Base-by-base conservation (phyloP, 805 yeast genomes). In the Nakazawaea laoshanensis region DNA sequence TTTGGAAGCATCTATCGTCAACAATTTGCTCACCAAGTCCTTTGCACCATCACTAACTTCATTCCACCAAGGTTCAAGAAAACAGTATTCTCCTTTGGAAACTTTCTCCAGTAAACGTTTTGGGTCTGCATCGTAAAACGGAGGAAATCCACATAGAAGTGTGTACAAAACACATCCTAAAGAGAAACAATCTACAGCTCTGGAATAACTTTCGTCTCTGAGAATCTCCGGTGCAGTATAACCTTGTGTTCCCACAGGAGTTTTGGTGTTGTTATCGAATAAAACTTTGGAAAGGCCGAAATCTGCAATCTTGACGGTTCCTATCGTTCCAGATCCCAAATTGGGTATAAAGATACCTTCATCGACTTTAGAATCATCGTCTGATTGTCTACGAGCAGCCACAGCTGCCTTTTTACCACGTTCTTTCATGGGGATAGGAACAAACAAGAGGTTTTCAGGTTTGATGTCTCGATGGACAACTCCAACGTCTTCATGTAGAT, bases 61-160 rank as follows among this genome's bases (percentile, higher is more conserved):
- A 54, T 82, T 92, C 85, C 92, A 83, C 94, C 94, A 83, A 2
- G 94, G 94, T 38, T 70, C 59, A 33, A 83, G 59, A 50, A 81
- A 83, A n/a, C 73, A 70, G 53, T 69, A 83, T 36, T 81, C 77
- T 22, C 92, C 94, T 29, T 63, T 64, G 9, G 81, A 63, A 20
- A 81, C 84, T 50, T 82, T 83, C 35, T 67, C 66, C 4, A 87
- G 76, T 29, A 83, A 59, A 31, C 62, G 64, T 41, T 65, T 64
- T 3, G 75, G 65, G 46, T 80, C 78, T 40, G 77, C 82, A 44
- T 84, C 89, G 49, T 75, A 78, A 48, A 77, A 77, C 11, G 86
- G 86, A 1, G 86, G 85, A 47, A 78, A 77, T 1, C 86, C 86
- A 51, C 83, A 77, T 33, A 78, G 60, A 33, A 77, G 57, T 1